A percentile compares a stretch with the other conserved stretches of the same genome.
These are phyloP conservation scores for Terfezia claveryi DNA, from an alignment of 495 filamentous ascomycete species.

Conservation along the genomic window DNA sequence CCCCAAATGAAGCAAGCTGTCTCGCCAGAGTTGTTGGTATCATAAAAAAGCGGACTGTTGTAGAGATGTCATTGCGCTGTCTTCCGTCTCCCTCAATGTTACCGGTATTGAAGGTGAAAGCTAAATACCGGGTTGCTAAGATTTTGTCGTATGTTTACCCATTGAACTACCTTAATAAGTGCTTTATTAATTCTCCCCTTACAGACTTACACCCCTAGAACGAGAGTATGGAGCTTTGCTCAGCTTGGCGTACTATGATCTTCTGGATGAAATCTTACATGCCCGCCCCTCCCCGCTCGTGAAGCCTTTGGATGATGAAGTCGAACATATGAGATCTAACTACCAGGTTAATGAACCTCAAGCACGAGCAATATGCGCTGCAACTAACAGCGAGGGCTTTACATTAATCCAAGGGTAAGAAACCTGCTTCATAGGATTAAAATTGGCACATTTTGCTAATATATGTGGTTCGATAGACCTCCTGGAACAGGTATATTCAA, in stretches of 20 bases:
- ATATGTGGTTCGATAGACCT: constrained; percentile 27
- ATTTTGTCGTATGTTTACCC: constrained; percentile 26
- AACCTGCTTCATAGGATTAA: neutral
- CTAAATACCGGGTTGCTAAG: constrained; percentile 16
- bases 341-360: constrained; percentile 78
- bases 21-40: constrained; percentile 64
- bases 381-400: constrained; percentile 83
- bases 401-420: constrained; percentile 74
- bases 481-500: constrained; percentile 40
- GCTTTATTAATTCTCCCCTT: constrained; percentile 27
- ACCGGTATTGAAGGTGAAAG: constrained; percentile 2
- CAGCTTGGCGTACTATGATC: constrained; percentile 81
- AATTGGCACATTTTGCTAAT: neutral
- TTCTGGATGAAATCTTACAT: constrained; percentile 71
- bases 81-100: constrained; percentile 32
- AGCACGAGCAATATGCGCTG: constrained; percentile 78
- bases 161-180: constrained; percentile 10
- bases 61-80: constrained; percentile 69
- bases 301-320: constrained; percentile 46
- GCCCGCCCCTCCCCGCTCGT: constrained; percentile 77
- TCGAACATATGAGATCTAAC: constrained; percentile 42
- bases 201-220: constrained; percentile 71
- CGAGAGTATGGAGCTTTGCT: constrained; percentile 82
- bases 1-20: constrained; percentile 47
- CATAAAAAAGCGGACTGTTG: constrained; percentile 49